phyloP scores from a whole-genome alignment of 345 rosid species.

The Erodium maritimum region DNA sequence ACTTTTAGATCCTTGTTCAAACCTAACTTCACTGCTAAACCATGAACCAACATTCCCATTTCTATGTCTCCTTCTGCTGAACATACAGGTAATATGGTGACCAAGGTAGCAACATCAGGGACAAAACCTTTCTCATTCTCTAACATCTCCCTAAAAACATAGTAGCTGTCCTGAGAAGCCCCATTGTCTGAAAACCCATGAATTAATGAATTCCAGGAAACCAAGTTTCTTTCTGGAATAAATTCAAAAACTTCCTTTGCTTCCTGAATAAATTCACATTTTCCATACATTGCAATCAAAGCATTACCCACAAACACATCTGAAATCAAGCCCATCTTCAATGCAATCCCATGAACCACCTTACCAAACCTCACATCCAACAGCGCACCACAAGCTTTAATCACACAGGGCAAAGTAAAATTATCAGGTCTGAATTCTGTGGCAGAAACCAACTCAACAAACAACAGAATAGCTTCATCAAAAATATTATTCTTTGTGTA shows the following conservation, averaged over 20 bases:
- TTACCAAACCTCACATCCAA: slow-evolving; percentile 27
- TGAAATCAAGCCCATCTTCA: slow-evolving; percentile 32
- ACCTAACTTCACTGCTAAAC: slow-evolving; percentile 41
- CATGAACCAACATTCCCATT: slow-evolving; percentile 46
- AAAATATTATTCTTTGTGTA: slow-evolving; percentile 45
- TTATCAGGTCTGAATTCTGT: slow-evolving; percentile 39
- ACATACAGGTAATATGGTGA: slow-evolving; percentile 45
- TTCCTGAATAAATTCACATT: slow-evolving; percentile 28
- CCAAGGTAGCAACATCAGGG: slow-evolving; percentile 48
- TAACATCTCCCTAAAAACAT: slow-evolving; percentile 33
- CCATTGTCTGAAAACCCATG: slow-evolving; percentile 39
- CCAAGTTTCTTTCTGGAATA: slow-evolving; percentile 41
- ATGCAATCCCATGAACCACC: slow-evolving; percentile 47
- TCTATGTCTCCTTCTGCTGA: slow-evolving; percentile 25
- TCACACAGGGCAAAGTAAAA: slow-evolving; percentile 57
- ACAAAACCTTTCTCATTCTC: slow-evolving; percentile 18
- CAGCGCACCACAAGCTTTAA: slow-evolving; percentile 51
- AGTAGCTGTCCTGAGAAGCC: slow-evolving; percentile 22
- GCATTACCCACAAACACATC: slow-evolving; percentile 59
- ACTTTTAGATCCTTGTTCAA: slow-evolving; percentile 34
- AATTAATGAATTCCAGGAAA: slow-evolving; percentile 62
- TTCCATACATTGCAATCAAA: slow-evolving; percentile 42
- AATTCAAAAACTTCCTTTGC: slow-evolving; percentile 30
- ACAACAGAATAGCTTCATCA: slow-evolving; percentile 28
- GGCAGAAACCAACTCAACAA: slow-evolving; percentile 29